A percentile compares a stretch with the other conserved stretches of the same genome.
phyloP scores from a whole-genome alignment of 2,329 filamentous ascomycete genomes.

The Juglanconis sp. region DNA sequence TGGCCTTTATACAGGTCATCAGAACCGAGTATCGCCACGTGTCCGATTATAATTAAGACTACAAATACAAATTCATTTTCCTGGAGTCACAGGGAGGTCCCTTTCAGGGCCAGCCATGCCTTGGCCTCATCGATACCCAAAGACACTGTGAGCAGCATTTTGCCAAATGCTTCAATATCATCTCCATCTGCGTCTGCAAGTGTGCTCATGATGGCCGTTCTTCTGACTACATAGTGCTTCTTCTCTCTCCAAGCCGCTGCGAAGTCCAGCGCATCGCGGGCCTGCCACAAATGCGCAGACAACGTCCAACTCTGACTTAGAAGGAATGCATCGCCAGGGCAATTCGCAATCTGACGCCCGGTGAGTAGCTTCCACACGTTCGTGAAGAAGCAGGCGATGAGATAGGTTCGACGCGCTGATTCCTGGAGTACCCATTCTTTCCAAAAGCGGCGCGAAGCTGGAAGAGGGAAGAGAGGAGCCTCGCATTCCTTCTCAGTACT shows the following conservation, averaged over 20 bases:
- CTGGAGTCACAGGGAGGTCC: slow-evolving; percentile 8
- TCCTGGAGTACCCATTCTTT: slow-evolving; percentile 50
- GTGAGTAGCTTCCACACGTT: slow-evolving; percentile 30
- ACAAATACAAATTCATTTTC: too few relatives aligned
- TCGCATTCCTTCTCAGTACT: slow-evolving; percentile 20
- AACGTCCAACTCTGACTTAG: slow-evolving; percentile 37
- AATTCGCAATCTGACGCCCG: slow-evolving; percentile 24
- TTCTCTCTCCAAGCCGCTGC: slow-evolving; percentile 34
- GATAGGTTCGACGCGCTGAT: slow-evolving; percentile 48
- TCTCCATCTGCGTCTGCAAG: slow-evolving; percentile 15
- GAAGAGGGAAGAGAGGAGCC: slow-evolving; percentile 30
- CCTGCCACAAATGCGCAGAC: slow-evolving; percentile 36
- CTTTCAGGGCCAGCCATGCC: slow-evolving; percentile 18
- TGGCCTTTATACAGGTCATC: too few relatives aligned
- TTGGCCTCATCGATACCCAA: slow-evolving; percentile 23
- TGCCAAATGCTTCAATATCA: slow-evolving; percentile 23
- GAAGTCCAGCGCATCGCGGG: slow-evolving; percentile 34
- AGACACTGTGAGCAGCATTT: slow-evolving; percentile 21
- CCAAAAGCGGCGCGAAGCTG: slow-evolving; percentile 45
- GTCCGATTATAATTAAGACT: too few relatives aligned
- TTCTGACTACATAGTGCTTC: slow-evolving; percentile 33
- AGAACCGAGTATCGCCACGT: too few relatives aligned
- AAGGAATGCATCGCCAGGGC: slow-evolving; percentile 27
- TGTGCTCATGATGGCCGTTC: slow-evolving; percentile 19
- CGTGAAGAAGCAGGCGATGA: slow-evolving; percentile 45